Evolutionary conservation across 1,139 yeast species (phyloP).

Genomic region (Saccharomyces uvarum): DNA sequence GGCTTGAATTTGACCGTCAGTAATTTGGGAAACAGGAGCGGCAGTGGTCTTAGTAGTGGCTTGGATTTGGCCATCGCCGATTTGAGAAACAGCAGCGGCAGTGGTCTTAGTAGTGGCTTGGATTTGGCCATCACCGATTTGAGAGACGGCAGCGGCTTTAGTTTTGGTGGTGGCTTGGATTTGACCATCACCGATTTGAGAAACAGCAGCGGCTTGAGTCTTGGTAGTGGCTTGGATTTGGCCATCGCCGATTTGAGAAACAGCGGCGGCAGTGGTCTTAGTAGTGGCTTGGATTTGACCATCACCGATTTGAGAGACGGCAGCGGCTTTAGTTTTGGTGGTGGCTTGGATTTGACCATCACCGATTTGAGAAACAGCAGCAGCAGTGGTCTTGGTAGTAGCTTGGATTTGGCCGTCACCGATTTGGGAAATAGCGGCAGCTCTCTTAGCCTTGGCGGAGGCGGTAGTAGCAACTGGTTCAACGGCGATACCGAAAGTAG

Average conservation of each 20-base stretch:
- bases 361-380: slow-evolving; percentile 41
- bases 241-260: slow-evolving; percentile 15
- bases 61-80: slow-evolving; percentile 14
- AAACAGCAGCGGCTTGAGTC: slow-evolving; percentile 30
- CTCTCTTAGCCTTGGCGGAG: slow-evolving; percentile 43
- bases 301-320: slow-evolving; percentile 6
- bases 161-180: slow-evolving; percentile 6
- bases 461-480: slow-evolving; percentile 21
- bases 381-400: slow-evolving; percentile 45
- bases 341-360: slow-evolving; percentile 26
- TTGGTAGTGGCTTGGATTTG: slow-evolving; percentile 16
- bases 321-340: slow-evolving; percentile 30
- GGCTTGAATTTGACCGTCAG: slow-evolving; percentile 5
- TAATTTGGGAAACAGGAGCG: slow-evolving; percentile 12
- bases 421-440: slow-evolving; percentile 37
- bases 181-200: slow-evolving; percentile 5
- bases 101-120: slow-evolving; percentile 12
- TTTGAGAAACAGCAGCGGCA: slow-evolving; percentile 6
- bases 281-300: slow-evolving; percentile 4
- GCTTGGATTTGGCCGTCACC: slow-evolving; percentile 46
- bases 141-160: slow-evolving; percentile 12
- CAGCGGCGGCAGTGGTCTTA: slow-evolving; percentile 10
- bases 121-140: slow-evolving; percentile 17
- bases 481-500: slow-evolving; percentile 17
- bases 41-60: slow-evolving; percentile 8